A percentile compares a stretch with the other conserved stretches of the same genome.
Evolutionary conservation across 2,329 filamentous ascomycete genomes (phyloP).

Genomic region (Talaromyces atroroseus): DNA sequence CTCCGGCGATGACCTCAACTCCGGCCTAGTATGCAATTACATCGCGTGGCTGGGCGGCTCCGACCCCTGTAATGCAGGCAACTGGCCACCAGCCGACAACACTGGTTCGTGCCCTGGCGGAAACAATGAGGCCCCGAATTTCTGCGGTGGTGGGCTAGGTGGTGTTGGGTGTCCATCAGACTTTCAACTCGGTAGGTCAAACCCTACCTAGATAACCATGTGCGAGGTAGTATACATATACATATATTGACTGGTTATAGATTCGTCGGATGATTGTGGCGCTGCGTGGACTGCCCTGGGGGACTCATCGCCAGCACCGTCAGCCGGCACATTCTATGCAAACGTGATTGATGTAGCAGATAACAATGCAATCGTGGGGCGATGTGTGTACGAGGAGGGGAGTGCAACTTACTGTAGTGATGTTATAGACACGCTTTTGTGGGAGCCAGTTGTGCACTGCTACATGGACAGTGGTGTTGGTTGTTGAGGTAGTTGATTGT

Average conservation of each 20-base stretch:
- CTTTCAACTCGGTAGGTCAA: neutral
- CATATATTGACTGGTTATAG: neutral
- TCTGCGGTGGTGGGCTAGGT: neutral
- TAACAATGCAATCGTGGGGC: neutral
- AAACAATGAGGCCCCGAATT: neutral
- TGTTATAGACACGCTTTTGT: neutral
- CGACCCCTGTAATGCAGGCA: neutral
- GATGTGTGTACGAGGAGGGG: neutral
- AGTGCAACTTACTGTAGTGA: neutral
- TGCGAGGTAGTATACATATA: no score
- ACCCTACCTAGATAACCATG: no score
- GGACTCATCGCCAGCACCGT: neutral
- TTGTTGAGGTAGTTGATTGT: no score
- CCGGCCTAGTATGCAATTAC: neutral
- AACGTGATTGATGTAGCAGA: neutral
- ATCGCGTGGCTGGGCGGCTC: neutral
- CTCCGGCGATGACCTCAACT: neutral
- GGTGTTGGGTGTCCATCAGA: neutral
- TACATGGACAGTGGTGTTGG: neutral
- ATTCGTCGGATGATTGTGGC: neutral
- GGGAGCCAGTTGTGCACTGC: neutral
- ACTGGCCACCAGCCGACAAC: neutral
- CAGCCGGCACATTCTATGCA: neutral
- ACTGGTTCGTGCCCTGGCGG: neutral
- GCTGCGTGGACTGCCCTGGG: neutral